Base-by-base conservation (phyloP, 2,329 filamentous ascomycete species). In the Aspergillus carbonarius region DNA sequence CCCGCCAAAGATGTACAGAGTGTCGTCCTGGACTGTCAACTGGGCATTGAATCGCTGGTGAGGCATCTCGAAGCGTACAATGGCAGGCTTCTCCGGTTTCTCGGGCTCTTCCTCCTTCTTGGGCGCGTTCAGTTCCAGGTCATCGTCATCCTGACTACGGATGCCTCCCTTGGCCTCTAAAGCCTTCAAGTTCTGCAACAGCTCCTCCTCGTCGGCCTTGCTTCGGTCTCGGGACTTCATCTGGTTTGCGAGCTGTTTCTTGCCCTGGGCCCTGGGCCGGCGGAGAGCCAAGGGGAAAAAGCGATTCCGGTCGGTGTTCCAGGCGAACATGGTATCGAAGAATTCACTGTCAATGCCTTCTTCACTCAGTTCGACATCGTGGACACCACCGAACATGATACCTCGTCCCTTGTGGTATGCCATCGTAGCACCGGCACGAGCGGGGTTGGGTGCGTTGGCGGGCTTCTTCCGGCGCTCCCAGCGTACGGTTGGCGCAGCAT, bases 291-390 rank as follows among this genome's bases (percentile, higher is more conserved):
- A 81, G 2, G 90, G 91, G 80, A 98, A 97, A 79, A 96, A 98
- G 8, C 95, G 84, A 72, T 99, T 99, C 59, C 93, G 86, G 69
- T 98, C 95, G 62, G 96, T 87, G 70, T 96, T 97, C 91, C 93
- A 98, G 5, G 93, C 90, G 69, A 90, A 96, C 23, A 98, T 78
- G 57, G 88, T 85, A 68, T 97, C 93, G 79, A 98, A 99, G 77
- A 99, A 99, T 73, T 97, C 93, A 71, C 91, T 96, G 55, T 99
- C 93, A 65, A 99, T 96, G 3, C 91, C 92, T 74, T 99, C 95
- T 72, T 96, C 93, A 63, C 86, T 93, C 72, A 93, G 85, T 74
- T 96, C 92, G 0, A 96, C 89, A 66, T 96, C 93, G 68, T 97
- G 92, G 4, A 99, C 95, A 54, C 95, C 95, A 46, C 95, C 95